Percentiles rank a stretch among this genome's conserved stretches.
Conservation (phyloP, 169 alveolate genomes). For the Plasmodium inui region DNA sequence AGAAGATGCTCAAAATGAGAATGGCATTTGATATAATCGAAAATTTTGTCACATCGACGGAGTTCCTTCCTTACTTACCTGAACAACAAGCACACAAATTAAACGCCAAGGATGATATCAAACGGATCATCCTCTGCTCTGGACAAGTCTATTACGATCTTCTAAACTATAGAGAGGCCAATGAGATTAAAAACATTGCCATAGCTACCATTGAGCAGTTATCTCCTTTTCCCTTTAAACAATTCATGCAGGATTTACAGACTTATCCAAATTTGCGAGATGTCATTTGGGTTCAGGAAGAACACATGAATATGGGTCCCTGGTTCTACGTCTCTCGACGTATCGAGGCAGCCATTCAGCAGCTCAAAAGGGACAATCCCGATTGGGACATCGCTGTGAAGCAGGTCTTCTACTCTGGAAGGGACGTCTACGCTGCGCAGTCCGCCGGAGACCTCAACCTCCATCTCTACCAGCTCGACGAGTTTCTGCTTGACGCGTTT, state of each 20-base stretch:
- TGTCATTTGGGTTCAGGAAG: slow-evolving; percentile 94
- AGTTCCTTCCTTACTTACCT: slow-evolving; percentile 82
- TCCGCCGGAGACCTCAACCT: slow-evolving; percentile 78
- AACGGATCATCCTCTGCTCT: slow-evolving; percentile 90
- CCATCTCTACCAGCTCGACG: slow-evolving; percentile 72
- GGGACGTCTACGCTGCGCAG: slow-evolving; percentile 79
- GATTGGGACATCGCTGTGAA: slow-evolving; percentile 51
- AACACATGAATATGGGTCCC: slow-evolving; percentile 93
- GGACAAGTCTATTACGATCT: slow-evolving; percentile 94
- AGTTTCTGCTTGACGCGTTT: slow-evolving; percentile 78
- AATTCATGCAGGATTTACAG: slow-evolving; percentile 80
- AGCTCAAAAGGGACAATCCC: slow-evolving; percentile 54
- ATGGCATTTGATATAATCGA: slow-evolving; percentile 80
- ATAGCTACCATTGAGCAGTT: slow-evolving; percentile 91
- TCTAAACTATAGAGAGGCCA: slow-evolving; percentile 79
- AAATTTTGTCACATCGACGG: slow-evolving; percentile 77
- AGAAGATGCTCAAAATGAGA: slow-evolving; percentile 82
- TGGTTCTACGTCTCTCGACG: slow-evolving; percentile 85
- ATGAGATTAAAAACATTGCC: slow-evolving; percentile 82
- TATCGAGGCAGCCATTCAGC: slow-evolving; percentile 78
- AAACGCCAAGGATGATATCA: slow-evolving; percentile 47
- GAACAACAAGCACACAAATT: slow-evolving; percentile 77
- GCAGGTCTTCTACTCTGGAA: slow-evolving; percentile 77
- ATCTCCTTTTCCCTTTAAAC: slow-evolving; percentile 92
- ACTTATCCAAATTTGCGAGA: slow-evolving; percentile 81